Percentiles rank a stretch among this genome's conserved stretches.
phyloP scores from a whole-genome alignment of 2,329 filamentous ascomycete genomes.

The Penicillium thymicola region DNA sequence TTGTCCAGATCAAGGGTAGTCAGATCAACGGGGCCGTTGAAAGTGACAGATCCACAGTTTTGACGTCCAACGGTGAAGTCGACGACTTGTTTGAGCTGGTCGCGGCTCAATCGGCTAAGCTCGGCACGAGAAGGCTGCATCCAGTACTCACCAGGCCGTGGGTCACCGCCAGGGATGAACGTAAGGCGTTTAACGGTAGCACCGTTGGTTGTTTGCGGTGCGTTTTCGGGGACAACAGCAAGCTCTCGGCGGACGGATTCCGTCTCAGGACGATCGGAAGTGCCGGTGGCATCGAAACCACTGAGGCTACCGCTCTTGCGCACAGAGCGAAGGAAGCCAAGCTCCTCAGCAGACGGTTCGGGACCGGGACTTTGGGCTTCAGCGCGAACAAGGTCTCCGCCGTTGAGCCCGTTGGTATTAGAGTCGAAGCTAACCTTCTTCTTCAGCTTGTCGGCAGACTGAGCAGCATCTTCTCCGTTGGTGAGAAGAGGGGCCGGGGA shows the following conservation, averaged over 20 bases:
- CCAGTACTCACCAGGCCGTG: constrained; percentile 76
- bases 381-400: constrained; percentile 53
- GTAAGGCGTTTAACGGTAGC: constrained; percentile 29
- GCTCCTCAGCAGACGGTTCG: constrained; percentile 57
- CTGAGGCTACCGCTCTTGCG: constrained; percentile 49
- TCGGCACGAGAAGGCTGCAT: constrained; percentile 74
- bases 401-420: constrained; percentile 46
- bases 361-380: constrained; percentile 49
- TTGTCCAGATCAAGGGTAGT: constrained; percentile 74
- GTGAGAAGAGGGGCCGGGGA: constrained; percentile 25
- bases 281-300: constrained; percentile 30
- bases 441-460: constrained; percentile 44
- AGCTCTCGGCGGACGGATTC: constrained; percentile 72
- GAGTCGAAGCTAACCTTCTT: constrained; percentile 94
- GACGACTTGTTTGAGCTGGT: constrained; percentile 70
- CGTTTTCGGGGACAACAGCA: constrained; percentile 68
- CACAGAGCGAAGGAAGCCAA: constrained; percentile 58
- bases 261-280: constrained; percentile 56
- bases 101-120: constrained; percentile 73
- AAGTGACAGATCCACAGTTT: constrained; percentile 76
- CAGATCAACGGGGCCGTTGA: constrained; percentile 79
- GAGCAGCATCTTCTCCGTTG: constrained; percentile 42
- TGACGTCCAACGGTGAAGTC: constrained; percentile 79
- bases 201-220: constrained; percentile 38
- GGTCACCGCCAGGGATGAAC: constrained; percentile 41